Conservation (phyloP, 495 filamentous ascomycete species). For the Trichodelitschia bisporula region DNA sequence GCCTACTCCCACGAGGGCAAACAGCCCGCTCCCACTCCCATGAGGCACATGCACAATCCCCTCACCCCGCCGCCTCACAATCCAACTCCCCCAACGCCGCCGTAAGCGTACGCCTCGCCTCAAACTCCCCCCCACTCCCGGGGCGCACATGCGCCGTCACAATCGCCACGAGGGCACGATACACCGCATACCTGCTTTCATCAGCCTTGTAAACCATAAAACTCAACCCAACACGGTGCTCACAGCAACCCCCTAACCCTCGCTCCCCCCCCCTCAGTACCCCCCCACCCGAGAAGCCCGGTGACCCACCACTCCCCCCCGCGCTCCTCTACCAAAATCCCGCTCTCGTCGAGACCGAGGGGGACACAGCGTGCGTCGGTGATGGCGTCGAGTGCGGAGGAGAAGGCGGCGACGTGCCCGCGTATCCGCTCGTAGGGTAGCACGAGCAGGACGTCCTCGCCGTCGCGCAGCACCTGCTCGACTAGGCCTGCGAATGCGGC, state of each 20-base stretch:
- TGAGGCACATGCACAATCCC: no score
- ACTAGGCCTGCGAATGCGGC: constrained; percentile 34
- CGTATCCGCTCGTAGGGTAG: constrained; percentile 23
- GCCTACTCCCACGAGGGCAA: no score
- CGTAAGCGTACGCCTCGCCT: constrained; percentile 13
- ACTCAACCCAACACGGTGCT: constrained; percentile 27
- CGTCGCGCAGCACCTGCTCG: constrained; percentile 38
- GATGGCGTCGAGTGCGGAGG: constrained; percentile 28
- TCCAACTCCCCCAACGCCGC: constrained; percentile 14
- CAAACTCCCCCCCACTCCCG: constrained; percentile 11
- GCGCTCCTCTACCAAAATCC: constrained; percentile 30
- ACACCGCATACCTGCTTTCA: constrained; percentile 13
- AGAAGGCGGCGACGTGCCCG: constrained; percentile 13
- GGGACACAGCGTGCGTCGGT: constrained; percentile 29
- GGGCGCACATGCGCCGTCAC: constrained; percentile 14
- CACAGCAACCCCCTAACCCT: constrained; percentile 14
- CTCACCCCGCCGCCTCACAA: no score
- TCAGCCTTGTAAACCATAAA: neutral
- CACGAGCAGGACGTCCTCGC: constrained; percentile 41
- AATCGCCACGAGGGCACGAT: constrained; percentile 13
- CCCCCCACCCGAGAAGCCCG: constrained; percentile 22
- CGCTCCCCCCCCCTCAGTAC: constrained; percentile 12
- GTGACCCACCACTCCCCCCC: constrained; percentile 17
- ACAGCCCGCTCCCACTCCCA: no score
- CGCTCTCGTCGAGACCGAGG: constrained; percentile 27